Evolutionary conservation across 1,139 yeast genomes (phyloP), one percentile per base, ranked within the genome.

Genomic region (Yamadazyma friedrichii): DNA sequence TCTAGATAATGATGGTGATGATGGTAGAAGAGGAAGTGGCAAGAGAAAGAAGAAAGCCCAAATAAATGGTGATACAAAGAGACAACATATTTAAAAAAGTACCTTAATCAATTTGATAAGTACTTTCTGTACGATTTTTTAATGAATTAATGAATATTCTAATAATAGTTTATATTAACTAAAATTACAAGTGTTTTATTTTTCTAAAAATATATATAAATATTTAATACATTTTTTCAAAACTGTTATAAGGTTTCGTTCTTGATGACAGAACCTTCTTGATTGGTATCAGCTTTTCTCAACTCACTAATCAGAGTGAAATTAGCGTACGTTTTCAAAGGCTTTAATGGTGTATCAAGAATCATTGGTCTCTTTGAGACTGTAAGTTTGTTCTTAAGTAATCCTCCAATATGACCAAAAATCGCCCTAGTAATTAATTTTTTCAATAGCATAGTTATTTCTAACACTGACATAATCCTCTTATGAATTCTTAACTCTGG

Each of bases 381-480:
- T 24, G 62, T 65, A 30, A 83, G 42, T 52, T 83, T 84, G 47
- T 82, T 82, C 28, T 70, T 70, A 15, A 84, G 40, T 34, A 84
- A 69, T 24, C 76, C 70, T 10, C 87, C 88, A 6, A 76, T 64
- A 50, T 84, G 89, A 36, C 70, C 70, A 38, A 82, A 49, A 33
- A 84, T 55, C 0, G 82, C 71, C 51, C 68, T 78, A 16, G 80
- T 64, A 5, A 81, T 56, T 32, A 72, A 61, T 47, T 73, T 77
- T 53, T 81, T 79, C 34, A 84, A 49, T 35, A 70, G 56, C 52
- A 75, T 62, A 1, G 82, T 67, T 29, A 84, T 56, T 43, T 84
- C 89, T 38, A 74, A 57, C 32, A 74, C 52, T 2, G 84, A 79
- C 59, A 82, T 63, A 2, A 82, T 66, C 52, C 68, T 65, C 48